Evolutionary conservation across 2,329 filamentous ascomycete species (phyloP), one percentile per base, ranked within the genome.

Genomic region (Aspergillus pseudoterreus): DNA sequence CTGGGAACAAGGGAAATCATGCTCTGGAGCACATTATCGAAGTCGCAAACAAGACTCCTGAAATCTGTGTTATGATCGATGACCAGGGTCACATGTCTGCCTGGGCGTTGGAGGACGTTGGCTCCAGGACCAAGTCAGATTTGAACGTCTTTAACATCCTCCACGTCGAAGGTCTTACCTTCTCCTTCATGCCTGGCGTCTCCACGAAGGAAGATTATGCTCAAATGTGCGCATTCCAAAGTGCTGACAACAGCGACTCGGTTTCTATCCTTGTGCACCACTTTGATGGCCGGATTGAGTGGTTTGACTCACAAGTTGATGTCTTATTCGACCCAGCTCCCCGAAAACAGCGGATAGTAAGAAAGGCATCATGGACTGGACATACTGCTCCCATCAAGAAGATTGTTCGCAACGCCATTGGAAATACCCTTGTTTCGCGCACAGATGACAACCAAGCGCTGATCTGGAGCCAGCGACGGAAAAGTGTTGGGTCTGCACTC

Each of bases 21-120:
- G 87, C 88, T 5, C 76, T 96, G 46, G 86, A 94, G 60, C 90
- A 95, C 65, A 76, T 97, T 4, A 87, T 95, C 41, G 87, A 91
- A 59, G 81, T 96, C 59, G 90, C 90, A 9, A 94, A 92, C 55
- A 86, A 86, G 47, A 88, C 82, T 50, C 90, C 92, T 0, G 94
- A 99, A 66, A 83, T 99, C 2, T 94, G 91, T 59, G 79, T 97
- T 21, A 84, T 92, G 8, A 77, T 96, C 44, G 90, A 97, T 69
- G 85, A 86, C n/a, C 77, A 80, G 44, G 92, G 92, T 1, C 85
- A 86, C 58, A 90, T 97, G 87, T 91, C 89, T 38, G 90, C 90
- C 0, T 96, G 92, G 89, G 92, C 90, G 0, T 74, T 99, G 50
- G 92, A 97, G 68, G 92, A 92, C 63, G 82, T 95, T 17, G 86